Conservation (phyloP, 768 basidiomycete genomes). For the Tulasnella sp. region DNA sequence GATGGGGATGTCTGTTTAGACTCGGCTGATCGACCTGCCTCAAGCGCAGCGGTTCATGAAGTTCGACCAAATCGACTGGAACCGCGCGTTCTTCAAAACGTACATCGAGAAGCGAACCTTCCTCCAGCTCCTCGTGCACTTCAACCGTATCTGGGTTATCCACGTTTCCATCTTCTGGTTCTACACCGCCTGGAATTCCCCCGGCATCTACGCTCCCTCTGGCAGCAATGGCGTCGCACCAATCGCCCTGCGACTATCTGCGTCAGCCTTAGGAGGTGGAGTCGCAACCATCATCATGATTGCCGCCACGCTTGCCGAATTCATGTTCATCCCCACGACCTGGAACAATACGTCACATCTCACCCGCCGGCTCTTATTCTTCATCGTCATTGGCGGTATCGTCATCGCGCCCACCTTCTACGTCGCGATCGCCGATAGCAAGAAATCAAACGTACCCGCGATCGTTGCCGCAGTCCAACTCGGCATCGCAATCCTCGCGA, state of each 20-base stretch:
- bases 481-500: slow-evolving; percentile 84
- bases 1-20: slow-evolving; percentile 51
- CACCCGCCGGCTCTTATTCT: slow-evolving; percentile 85
- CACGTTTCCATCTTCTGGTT: slow-evolving; percentile 95
- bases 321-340: slow-evolving; percentile 95
- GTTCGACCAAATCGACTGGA: slow-evolving; percentile 97
- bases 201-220: slow-evolving; percentile 71
- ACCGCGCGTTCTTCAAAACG: slow-evolving; percentile 96
- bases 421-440: slow-evolving; percentile 80
- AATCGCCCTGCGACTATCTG: slow-evolving; percentile 86
- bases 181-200: slow-evolving; percentile 94
- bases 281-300: slow-evolving; percentile 97
- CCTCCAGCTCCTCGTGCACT: slow-evolving; percentile 97
- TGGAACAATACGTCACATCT: slow-evolving; percentile 99
- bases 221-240: slow-evolving; percentile 56
- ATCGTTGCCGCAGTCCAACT: slow-evolving; percentile 97
- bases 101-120: slow-evolving; percentile 98
- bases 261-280: slow-evolving; percentile 89
- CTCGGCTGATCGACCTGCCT: slow-evolving; percentile 86
- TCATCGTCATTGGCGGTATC: slow-evolving; percentile 84
- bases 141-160: slow-evolving; percentile 99
- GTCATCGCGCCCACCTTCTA: slow-evolving; percentile 95
- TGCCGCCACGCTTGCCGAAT: slow-evolving; percentile 88
- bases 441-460: slow-evolving; percentile 65
- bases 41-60: slow-evolving; percentile 94